These are phyloP conservation scores for Pseudozyma thailandica DNA, from an alignment of 1,284 basidiomycete species.

Conservation along the genomic window DNA sequence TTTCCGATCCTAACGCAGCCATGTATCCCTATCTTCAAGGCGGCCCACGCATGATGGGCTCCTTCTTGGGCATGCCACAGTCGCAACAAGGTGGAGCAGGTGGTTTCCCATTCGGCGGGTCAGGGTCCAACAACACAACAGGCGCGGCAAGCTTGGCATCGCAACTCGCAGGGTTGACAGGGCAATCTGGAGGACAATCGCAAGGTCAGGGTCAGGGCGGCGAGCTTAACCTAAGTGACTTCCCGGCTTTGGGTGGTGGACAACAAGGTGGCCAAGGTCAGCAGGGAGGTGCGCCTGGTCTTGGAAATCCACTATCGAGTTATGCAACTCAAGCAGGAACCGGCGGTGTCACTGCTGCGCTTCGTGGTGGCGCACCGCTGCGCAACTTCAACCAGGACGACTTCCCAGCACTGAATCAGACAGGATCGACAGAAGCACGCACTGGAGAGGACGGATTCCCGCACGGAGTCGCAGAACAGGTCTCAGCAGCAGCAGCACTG, in stretches of 20 bases:
- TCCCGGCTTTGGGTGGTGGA: conserved; percentile 53
- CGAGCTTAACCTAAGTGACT: conserved; percentile 56
- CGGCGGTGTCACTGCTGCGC: conserved; percentile 30
- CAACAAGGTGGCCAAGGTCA: conserved; percentile 40
- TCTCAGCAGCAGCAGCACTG: conserved; percentile 59
- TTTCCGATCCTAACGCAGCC: conserved; percentile 18
- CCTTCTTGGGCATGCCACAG: conserved; percentile 50
- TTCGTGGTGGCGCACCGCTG: conserved; percentile 41
- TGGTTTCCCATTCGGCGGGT: conserved; percentile 52
- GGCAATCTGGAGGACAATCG: conserved; percentile 38
- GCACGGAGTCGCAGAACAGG: conserved; percentile 55
- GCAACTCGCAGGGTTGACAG: conserved; percentile 39
- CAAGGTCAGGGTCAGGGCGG: conserved; percentile 49
- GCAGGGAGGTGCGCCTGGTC: conserved; percentile 45
- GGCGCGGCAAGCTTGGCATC: conserved; percentile 48
- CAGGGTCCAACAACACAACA: conserved; percentile 48
- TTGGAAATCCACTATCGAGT: conserved; percentile 44
- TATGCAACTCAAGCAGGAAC: conserved; percentile 61
- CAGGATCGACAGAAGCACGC: conserved; percentile 31
- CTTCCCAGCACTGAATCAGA: conserved; percentile 63
- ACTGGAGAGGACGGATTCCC: conserved; percentile 42
- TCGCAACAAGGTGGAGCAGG: conserved; percentile 47
- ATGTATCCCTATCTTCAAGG: conserved; percentile 56
- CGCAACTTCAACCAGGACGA: conserved; percentile 62
- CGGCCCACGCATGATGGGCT: conserved; percentile 54